Evolutionary conservation across 2,329 filamentous ascomycete species (phyloP).

Genomic region (Madurella mycetomatis): DNA sequence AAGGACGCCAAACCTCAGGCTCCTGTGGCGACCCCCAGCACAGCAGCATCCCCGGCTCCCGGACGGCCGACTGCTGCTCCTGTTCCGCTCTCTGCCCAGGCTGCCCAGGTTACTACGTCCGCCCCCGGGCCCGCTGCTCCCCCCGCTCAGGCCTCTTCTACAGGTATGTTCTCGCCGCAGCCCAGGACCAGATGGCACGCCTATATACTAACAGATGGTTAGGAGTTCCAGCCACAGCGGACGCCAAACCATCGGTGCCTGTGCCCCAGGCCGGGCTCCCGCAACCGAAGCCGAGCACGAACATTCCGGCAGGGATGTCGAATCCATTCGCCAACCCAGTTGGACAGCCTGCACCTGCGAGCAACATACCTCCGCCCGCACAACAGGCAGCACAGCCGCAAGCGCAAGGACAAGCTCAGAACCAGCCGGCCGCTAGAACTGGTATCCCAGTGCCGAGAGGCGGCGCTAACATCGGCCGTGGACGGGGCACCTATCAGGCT

Average conservation of each 20-base stretch:
- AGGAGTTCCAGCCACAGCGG: slow-evolving; percentile 7
- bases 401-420: slow-evolving; percentile 6
- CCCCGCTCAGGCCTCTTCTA: slow-evolving; percentile 5
- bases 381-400: slow-evolving; percentile 4
- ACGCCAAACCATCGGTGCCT: slow-evolving; percentile 2
- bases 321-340: slow-evolving; percentile 16
- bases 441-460: slow-evolving; percentile 23
- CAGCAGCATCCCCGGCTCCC: slow-evolving; percentile 4
- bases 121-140: neutral
- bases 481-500: slow-evolving; percentile 18
- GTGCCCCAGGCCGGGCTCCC: slow-evolving; percentile 10
- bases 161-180: slow-evolving; percentile 10
- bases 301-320: slow-evolving; percentile 8
- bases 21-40: slow-evolving; percentile 9
- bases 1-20: slow-evolving; percentile 54
- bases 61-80: slow-evolving; percentile 4
- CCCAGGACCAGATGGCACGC: neutral
- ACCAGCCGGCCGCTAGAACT: slow-evolving; percentile 11
- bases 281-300: slow-evolving; percentile 9
- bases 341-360: slow-evolving; percentile 7
- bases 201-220: neutral
- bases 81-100: neutral
- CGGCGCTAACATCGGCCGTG: slow-evolving; percentile 14
- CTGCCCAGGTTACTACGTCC: neutral
- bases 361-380: neutral